These are phyloP conservation scores for Diaporthe vaccinii DNA, from an alignment of 2,329 filamentous ascomycete genomes.

Conservation along the genomic window DNA sequence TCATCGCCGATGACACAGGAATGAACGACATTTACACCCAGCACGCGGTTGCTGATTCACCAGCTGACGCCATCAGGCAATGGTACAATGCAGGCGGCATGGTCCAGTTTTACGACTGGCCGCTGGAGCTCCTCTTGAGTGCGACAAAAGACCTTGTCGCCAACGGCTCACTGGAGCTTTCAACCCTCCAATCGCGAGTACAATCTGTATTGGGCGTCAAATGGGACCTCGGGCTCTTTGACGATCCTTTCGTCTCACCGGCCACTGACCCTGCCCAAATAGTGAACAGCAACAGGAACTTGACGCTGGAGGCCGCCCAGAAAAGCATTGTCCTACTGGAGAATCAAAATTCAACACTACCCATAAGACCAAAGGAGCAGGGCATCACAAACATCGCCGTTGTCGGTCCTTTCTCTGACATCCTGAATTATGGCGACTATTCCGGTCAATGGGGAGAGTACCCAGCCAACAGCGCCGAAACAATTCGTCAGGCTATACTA, in stretches of 20 bases:
- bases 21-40: constrained; percentile 51
- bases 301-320: constrained; percentile 58
- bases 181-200: constrained; percentile 54
- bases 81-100: constrained; percentile 61
- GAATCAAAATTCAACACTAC: constrained; percentile 56
- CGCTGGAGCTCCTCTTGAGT: constrained; percentile 54
- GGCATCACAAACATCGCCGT: constrained; percentile 53
- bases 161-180: constrained; percentile 52
- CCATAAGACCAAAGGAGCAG: constrained; percentile 48
- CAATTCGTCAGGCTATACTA: constrained; percentile 54
- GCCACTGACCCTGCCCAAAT: constrained; percentile 51
- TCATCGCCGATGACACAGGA: constrained; percentile 58
- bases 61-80: constrained; percentile 56
- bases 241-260: constrained; percentile 53
- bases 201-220: constrained; percentile 56
- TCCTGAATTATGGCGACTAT: constrained; percentile 60
- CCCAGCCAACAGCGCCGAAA: constrained; percentile 54
- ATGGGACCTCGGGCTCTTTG: constrained; percentile 59
- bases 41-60: constrained; percentile 54
- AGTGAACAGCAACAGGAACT: constrained; percentile 51
- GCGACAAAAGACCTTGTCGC: constrained; percentile 51
- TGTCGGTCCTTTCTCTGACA: constrained; percentile 57
- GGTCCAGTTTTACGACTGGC: constrained; percentile 61
- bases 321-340: constrained; percentile 59
- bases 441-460: constrained; percentile 57